Conservation (phyloP, 2,329 filamentous ascomycete species). For the Botrytis elliptica region DNA sequence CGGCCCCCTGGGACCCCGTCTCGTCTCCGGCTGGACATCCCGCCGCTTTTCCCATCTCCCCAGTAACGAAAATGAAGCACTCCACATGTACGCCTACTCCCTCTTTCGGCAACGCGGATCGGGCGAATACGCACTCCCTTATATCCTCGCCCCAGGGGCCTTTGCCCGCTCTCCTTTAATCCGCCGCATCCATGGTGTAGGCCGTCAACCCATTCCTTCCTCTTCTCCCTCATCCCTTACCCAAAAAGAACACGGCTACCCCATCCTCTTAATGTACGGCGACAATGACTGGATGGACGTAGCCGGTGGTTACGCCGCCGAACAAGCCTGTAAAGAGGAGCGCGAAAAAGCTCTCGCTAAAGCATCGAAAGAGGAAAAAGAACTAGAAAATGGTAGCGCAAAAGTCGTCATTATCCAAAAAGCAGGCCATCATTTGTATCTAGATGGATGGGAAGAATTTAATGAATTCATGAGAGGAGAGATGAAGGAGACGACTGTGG, state of each 20-base stretch:
- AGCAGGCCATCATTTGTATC: slow-evolving; percentile 70
- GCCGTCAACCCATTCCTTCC: slow-evolving; percentile 58
- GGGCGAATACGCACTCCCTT: slow-evolving; percentile 89
- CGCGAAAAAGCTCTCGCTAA: slow-evolving; percentile 57
- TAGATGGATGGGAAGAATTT: slow-evolving; percentile 70
- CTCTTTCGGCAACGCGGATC: slow-evolving; percentile 90
- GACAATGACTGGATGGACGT: slow-evolving; percentile 99
- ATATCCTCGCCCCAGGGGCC: slow-evolving; percentile 89
- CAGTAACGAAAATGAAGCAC: slow-evolving; percentile 70
- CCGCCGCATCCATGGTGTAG: slow-evolving; percentile 80
- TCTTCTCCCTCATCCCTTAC: slow-evolving; percentile 6
- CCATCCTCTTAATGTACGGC: slow-evolving; percentile 92
- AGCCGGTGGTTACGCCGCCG: slow-evolving; percentile 75
- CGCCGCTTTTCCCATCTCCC: slow-evolving; percentile 90
- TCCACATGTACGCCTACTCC: slow-evolving; percentile 92
- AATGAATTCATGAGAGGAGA: slow-evolving; percentile 64
- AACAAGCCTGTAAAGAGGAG: slow-evolving; percentile 73
- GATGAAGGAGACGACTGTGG: slow-evolving; percentile 55
- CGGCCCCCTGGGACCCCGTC: slow-evolving; percentile 83
- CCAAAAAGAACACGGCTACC: slow-evolving; percentile 60
- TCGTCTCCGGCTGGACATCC: slow-evolving; percentile 93
- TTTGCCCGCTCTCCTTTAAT: slow-evolving; percentile 88
- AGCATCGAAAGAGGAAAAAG: slow-evolving; percentile 66
- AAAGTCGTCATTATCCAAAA: slow-evolving; percentile 77
- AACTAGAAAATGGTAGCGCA: slow-evolving; percentile 72